Evolutionary conservation across 768 basidiomycete genomes (phyloP).

Genomic region (Daedaleopsis sinensis): DNA sequence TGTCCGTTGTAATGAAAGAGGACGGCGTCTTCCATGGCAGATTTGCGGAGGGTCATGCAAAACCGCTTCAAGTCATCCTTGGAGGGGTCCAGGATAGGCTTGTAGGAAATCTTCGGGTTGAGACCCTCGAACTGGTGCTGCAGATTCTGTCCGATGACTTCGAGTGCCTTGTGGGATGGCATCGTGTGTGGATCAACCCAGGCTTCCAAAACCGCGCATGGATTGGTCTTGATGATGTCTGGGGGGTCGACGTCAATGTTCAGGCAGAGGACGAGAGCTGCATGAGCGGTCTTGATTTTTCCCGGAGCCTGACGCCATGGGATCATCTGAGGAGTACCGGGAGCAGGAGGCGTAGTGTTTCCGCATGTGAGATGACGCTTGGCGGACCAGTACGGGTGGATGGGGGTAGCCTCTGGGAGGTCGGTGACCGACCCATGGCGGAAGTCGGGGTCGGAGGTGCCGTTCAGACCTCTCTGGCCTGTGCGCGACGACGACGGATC

Average conservation of each 20-base stretch:
- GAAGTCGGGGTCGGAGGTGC: slow-evolving; percentile 31
- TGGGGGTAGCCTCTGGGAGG: slow-evolving; percentile 48
- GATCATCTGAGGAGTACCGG: slow-evolving; percentile 64
- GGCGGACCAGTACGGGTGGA: slow-evolving; percentile 82
- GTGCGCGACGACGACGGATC: slow-evolving; percentile 34
- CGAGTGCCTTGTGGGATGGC: slow-evolving; percentile 90
- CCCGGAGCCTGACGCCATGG: slow-evolving; percentile 84
- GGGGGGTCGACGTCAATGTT: slow-evolving; percentile 99
- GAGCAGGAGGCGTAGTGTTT: slow-evolving; percentile 74
- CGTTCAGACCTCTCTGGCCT: slow-evolving; percentile 24
- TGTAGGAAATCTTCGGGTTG: slow-evolving; percentile 92
- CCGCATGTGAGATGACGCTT: slow-evolving; percentile 92
- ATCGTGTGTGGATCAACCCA: slow-evolving; percentile 97
- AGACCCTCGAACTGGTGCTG: slow-evolving; percentile 96
- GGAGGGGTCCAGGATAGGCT: slow-evolving; percentile 92
- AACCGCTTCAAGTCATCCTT: slow-evolving; percentile 91
- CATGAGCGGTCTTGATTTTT: slow-evolving; percentile 90
- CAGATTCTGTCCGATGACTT: slow-evolving; percentile 90
- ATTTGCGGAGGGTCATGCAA: slow-evolving; percentile 79
- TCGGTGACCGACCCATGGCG: slow-evolving; percentile 35
- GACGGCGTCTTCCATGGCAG: slow-evolving; percentile 91
- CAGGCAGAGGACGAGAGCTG: slow-evolving; percentile 87
- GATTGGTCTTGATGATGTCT: slow-evolving; percentile 95
- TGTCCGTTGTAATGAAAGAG: slow-evolving; percentile 99
- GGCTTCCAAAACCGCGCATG: slow-evolving; percentile 92